Percentiles rank a stretch among this genome's conserved stretches.
These are phyloP conservation scores for Cyclotella atomus DNA, from an alignment of 108 stramenopile species.

Conservation along the genomic window DNA sequence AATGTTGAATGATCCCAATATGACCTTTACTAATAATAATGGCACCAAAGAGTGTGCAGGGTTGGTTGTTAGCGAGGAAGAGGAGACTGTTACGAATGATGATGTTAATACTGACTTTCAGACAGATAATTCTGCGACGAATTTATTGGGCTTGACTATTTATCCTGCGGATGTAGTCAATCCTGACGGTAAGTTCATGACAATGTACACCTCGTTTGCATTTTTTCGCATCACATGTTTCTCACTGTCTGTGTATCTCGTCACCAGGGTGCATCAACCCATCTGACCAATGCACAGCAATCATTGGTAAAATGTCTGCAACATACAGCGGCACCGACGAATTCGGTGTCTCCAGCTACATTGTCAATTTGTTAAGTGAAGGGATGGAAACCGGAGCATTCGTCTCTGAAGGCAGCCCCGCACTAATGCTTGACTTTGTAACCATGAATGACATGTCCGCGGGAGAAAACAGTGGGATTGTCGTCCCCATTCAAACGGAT, in stretches of 20 bases:
- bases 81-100: constrained; percentile 5
- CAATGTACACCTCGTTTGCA: neutral
- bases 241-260: neutral
- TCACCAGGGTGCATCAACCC: constrained; percentile 24
- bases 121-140: constrained; percentile 4
- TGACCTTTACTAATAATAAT: constrained; percentile 26
- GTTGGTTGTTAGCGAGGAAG: constrained; percentile 16
- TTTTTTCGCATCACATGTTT: neutral
- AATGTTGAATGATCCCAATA: constrained; percentile 22
- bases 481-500: constrained; percentile 12
- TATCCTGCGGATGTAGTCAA: constrained; percentile 35
- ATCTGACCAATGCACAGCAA: constrained; percentile 28
- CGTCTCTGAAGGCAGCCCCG: constrained; percentile 19
- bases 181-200: constrained; percentile 25
- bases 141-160: constrained; percentile 20
- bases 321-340: constrained; percentile 44
- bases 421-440: constrained; percentile 23
- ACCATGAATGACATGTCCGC: neutral
- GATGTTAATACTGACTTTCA: constrained; percentile 5
- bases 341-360: constrained; percentile 22
- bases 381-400: constrained; percentile 35
- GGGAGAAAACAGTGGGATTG: neutral
- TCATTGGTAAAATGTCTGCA: constrained; percentile 30
- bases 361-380: constrained; percentile 6
- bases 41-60: constrained; percentile 19